Base-by-base conservation (phyloP, 2,329 filamentous ascomycete genomes). In the Calonectria fujianensis region DNA sequence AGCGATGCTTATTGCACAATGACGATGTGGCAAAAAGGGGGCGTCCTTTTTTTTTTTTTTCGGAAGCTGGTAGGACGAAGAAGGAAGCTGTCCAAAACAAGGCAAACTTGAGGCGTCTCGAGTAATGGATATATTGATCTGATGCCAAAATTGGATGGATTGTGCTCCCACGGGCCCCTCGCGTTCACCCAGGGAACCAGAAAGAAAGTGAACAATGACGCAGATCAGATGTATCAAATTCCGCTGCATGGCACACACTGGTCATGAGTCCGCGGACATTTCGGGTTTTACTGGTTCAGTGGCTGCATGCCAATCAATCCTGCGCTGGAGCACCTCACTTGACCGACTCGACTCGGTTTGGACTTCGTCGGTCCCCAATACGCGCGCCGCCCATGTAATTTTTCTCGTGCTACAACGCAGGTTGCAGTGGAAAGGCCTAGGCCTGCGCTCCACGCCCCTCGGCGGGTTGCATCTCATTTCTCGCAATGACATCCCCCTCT, bases 221-320 rank as follows among this genome's bases (percentile, higher is more conserved):
- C 68, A 50, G 68, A 52, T 54, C 68, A 52, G 37, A 32, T 70
- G 68, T 70, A 70, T 41, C 50, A 68, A 57, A 18, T 68, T 68
- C 37, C 37, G 48, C 31, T 24, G 48, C 9, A 45, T 61, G 57
- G 57, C n/a, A 35, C n/a, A 18, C 13, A 13, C 57, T 7, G 57
- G 18, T 13, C 18, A 6, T 31, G 31, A 35, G 8, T 35, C 41
- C n/a, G 5, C 10, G 20, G 45, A 48, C 20, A 24, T 24, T 48
- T 24, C n/a, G n/a, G 20, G 10, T 2, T 48, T 48, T n/a, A 48
- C 41, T 48, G 41, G 18, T 7, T 18, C 41, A 48, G 18, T 45
- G 41, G 41, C 18, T 18, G 51, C 51, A 31, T 54, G 41, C 41
- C 51, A 31, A 54, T 54, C 51, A 54, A 54, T 54, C 52, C 35